Evolutionary conservation across 805 yeast genomes (phyloP).

Genomic region (Debaryomyces tyrocola): DNA sequence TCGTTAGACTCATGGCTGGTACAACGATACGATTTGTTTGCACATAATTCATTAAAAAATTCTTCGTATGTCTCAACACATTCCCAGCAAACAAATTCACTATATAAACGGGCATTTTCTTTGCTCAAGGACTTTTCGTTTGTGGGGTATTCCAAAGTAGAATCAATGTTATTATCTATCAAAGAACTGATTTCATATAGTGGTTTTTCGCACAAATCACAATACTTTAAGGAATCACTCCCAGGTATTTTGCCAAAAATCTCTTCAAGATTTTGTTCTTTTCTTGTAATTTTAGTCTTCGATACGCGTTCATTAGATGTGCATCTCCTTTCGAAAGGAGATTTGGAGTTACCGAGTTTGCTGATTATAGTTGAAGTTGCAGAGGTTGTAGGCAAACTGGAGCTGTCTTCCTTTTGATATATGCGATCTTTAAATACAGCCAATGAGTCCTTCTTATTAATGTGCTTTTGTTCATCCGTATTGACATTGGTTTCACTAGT

Average conservation of each 20-base stretch:
- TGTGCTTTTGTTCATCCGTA: slow-evolving; percentile 4
- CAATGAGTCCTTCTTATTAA: slow-evolving; percentile 32
- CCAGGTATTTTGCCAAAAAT: slow-evolving; percentile 42
- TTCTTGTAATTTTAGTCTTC: background rate
- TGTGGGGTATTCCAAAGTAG: background rate
- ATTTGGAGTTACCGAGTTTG: background rate
- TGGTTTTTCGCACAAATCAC: slow-evolving; percentile 72
- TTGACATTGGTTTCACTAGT: slow-evolving; percentile 19
- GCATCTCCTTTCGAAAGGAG: background rate
- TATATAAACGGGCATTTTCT: slow-evolving; percentile 16
- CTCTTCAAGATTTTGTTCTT: slow-evolving; percentile 30
- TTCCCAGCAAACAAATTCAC: slow-evolving; percentile 62
- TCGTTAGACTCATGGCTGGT: background rate
- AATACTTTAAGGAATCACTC: slow-evolving; percentile 42
- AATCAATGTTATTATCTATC: slow-evolving; percentile 18
- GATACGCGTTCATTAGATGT: slow-evolving; percentile 2
- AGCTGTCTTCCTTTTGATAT: background rate
- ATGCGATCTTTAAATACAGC: slow-evolving; percentile 36
- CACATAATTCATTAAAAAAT: slow-evolving; percentile 42
- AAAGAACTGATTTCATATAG: slow-evolving; percentile 58
- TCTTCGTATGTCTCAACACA: slow-evolving; percentile 61
- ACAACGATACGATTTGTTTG: slow-evolving; percentile 1
- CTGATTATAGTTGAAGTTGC: slow-evolving; percentile 2
- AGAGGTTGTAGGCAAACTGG: slow-evolving; percentile 1
- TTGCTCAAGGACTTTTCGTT: background rate